Base-by-base conservation (phyloP, 306 rosid genomes). In the Adenanthera pavonina region DNA sequence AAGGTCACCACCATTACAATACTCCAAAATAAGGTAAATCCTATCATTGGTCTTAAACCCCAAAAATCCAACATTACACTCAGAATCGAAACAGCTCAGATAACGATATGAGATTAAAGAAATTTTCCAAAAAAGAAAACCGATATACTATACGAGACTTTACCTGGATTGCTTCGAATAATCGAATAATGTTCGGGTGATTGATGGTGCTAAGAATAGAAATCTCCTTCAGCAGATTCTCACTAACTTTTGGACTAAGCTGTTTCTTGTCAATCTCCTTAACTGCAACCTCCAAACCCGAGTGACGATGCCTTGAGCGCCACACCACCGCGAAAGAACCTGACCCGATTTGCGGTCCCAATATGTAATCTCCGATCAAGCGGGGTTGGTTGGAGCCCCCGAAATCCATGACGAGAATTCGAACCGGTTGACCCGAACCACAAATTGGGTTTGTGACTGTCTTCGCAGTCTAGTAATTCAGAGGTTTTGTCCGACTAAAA, bases 301-400 rank as follows among this genome's bases (percentile, higher is more conserved):
- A 80, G 62, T 69, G 83, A n/a, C 97, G 91, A 57, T 96, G 94
- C 80, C 83, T 82, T 5, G 97, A 78, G 56, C 64, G 87, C 94
- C 97, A 91, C 80, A 96, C 99, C 16, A 89, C 94, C 15, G 99
- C 97, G 70, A 96, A 96, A 0, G 99, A 93, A 77, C 99, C 99
- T 59, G 87, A 91, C 86, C 99, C 99, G 54, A 93, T 78, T 84
- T 17, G 85, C 4, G 87, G 89, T 35, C 94, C 99, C 78, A 96
- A 38, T 84, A 92, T 90, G 88, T 96, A 96, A 75, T 93, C 89
- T 3, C 97, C 99, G 54, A 93, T 82, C 77, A 89, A 51, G 14
- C 97, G 89, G 54, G 79, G 8, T 67, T 75, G 87, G 78, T 20
- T 56, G 51, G 54, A 70, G 13, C 80, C 83, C 8, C 76, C 73